Evolutionary conservation across 495 filamentous ascomycete genomes (phyloP).

Genomic region (Neurospora cerealis): DNA sequence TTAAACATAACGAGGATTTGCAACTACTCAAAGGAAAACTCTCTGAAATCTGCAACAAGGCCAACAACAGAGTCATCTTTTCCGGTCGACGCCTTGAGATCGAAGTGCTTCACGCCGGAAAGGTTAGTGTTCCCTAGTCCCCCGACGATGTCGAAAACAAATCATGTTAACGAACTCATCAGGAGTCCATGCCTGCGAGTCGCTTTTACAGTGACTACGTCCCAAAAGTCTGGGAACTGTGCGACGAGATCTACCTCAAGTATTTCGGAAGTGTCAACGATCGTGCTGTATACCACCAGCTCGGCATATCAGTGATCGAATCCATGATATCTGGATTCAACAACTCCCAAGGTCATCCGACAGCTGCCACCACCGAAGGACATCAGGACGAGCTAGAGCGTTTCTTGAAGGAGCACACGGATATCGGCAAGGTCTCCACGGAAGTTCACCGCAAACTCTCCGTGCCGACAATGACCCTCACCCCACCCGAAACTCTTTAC

Average conservation of each 20-base stretch:
- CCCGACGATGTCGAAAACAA: too few species aligned
- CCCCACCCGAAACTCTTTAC: neutral
- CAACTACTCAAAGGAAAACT: slow-evolving; percentile 16
- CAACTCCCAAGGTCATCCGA: neutral
- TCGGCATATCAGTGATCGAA: slow-evolving; percentile 28
- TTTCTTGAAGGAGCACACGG: slow-evolving; percentile 11
- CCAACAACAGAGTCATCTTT: slow-evolving; percentile 20
- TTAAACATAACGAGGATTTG: slow-evolving; percentile 12
- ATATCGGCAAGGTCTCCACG: neutral
- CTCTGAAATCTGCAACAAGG: slow-evolving; percentile 15
- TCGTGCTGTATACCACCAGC: slow-evolving; percentile 27
- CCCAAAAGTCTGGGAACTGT: slow-evolving; percentile 22
- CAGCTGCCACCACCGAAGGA: slow-evolving; percentile 2
- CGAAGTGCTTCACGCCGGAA: slow-evolving; percentile 35
- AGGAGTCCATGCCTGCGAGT: slow-evolving; percentile 23
- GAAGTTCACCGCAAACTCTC: slow-evolving; percentile 1
- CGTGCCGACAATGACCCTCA: slow-evolving; percentile 5
- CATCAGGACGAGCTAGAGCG: slow-evolving; percentile 12
- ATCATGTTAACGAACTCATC: slow-evolving; percentile 9
- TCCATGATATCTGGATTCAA: slow-evolving; percentile 20
- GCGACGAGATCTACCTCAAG: slow-evolving; percentile 27
- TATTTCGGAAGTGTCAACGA: slow-evolving; percentile 10
- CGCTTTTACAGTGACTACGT: slow-evolving; percentile 25
- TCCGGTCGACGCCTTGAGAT: slow-evolving; percentile 34
- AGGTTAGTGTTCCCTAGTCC: slow-evolving; percentile 16